These are phyloP conservation scores for Anthoceros angustus DNA, from an alignment of 225 moss, liverwort and hornwort species.

Conservation along the genomic window DNA sequence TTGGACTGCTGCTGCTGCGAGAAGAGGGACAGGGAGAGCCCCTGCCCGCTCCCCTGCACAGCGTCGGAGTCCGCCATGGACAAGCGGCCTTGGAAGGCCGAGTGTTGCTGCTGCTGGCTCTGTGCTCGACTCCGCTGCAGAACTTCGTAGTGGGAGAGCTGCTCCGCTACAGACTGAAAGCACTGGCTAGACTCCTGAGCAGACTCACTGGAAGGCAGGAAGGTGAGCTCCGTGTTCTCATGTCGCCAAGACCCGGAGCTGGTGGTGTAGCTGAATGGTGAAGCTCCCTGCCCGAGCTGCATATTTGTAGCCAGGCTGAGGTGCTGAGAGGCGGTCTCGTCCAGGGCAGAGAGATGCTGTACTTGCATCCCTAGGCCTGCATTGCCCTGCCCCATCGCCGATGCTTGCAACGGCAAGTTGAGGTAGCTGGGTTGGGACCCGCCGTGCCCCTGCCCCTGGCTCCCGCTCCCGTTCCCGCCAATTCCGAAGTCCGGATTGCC, in stretches of 20 bases:
- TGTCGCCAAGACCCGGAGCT: background rate
- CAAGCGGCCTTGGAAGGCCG: too few relatives aligned
- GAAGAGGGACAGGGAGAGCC: background rate
- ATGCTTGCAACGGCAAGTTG: background rate
- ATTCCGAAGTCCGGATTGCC: background rate
- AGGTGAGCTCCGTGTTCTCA: background rate
- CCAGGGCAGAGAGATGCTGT: background rate
- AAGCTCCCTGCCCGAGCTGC: background rate
- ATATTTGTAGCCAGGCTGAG: slow-evolving; percentile 3
- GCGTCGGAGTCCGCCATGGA: too few relatives aligned
- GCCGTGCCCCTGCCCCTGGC: background rate
- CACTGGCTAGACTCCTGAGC: background rate
- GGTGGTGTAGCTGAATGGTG: background rate
- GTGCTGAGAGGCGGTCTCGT: background rate
- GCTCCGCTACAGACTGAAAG: background rate
- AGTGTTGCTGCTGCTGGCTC: background rate
- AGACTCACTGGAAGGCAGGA: background rate
- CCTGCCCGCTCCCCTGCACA: background rate
- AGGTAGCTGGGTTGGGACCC: background rate
- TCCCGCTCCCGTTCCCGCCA: too few relatives aligned
- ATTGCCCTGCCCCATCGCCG: background rate
- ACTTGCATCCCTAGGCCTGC: background rate
- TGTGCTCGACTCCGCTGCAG: background rate
- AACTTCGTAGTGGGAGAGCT: background rate
- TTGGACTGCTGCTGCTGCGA: background rate